Evolutionary conservation across 192 early-diverging fungal species (phyloP).

Genomic region (Polychytrium aggregatum): DNA sequence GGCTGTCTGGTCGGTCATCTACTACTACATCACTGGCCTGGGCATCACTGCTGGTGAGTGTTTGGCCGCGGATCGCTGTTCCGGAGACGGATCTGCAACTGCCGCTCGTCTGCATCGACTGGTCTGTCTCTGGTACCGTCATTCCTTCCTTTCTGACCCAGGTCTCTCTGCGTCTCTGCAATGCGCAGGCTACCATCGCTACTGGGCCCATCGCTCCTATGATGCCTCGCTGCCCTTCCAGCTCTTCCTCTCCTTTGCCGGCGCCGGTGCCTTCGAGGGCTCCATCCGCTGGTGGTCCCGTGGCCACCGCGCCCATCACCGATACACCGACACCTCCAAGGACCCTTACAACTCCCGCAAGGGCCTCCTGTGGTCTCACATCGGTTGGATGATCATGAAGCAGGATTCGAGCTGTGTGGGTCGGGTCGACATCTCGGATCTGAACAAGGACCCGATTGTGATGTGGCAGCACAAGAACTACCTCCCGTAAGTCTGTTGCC

Average conservation of each 20-base stretch:
- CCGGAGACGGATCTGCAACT: background rate
- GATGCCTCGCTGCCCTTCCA: conserved; percentile 26
- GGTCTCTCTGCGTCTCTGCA: conserved; percentile 18
- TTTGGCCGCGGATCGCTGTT: background rate
- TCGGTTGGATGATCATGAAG: conserved; percentile 38
- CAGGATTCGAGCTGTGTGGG: conserved; percentile 17
- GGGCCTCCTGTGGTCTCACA: conserved; percentile 38
- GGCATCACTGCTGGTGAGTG: conserved; percentile 62
- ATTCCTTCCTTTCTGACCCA: conserved; percentile 17
- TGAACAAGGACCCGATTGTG: conserved; percentile 34
- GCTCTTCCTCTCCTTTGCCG: conserved; percentile 20
- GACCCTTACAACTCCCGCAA: conserved; percentile 40
- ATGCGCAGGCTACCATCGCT: conserved; percentile 36
- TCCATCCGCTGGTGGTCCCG: conserved; percentile 42
- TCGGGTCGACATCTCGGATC: conserved; percentile 30
- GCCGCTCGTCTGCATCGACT: no score
- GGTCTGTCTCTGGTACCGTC: no score
- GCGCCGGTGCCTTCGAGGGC: conserved; percentile 35
- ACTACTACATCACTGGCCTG: conserved; percentile 68
- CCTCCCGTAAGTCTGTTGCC: conserved; percentile 13
- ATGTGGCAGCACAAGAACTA: conserved; percentile 35
- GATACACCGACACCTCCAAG: conserved; percentile 40
- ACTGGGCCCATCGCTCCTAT: conserved; percentile 40
- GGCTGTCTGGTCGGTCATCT: conserved; percentile 54
- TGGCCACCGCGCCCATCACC: conserved; percentile 39